Conservation (phyloP, 2,329 filamentous ascomycete species). For the Pseudocercospora ulei region DNA sequence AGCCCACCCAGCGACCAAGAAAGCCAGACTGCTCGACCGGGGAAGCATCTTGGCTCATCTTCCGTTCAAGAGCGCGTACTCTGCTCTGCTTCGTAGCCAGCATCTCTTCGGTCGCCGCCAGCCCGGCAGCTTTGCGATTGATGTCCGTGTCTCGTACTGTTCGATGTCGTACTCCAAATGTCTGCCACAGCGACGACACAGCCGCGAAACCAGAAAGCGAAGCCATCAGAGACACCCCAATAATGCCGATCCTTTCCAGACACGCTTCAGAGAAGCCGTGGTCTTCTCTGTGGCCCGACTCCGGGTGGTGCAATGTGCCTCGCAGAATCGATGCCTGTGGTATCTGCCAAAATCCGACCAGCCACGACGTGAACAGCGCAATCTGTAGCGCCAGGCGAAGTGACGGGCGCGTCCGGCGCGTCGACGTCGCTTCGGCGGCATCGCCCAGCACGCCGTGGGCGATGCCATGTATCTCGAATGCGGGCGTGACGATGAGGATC, state of each 20-base stretch:
- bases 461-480: constrained; percentile 58
- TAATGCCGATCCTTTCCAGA: constrained; percentile 62
- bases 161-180: constrained; percentile 56
- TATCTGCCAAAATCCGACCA: constrained; percentile 61
- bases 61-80: constrained; percentile 59
- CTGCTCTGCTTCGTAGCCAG: constrained; percentile 63
- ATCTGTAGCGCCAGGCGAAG: constrained; percentile 46
- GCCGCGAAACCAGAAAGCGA: constrained; percentile 80
- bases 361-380: constrained; percentile 56
- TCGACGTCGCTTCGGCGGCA: constrained; percentile 56
- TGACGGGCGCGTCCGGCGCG: constrained; percentile 48
- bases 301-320: constrained; percentile 37
- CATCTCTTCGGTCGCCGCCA: constrained; percentile 72
- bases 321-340: constrained; percentile 34
- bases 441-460: constrained; percentile 45
- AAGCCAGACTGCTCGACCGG: constrained; percentile 46
- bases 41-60: constrained; percentile 40
- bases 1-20: constrained; percentile 63
- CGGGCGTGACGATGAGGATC: constrained; percentile 65
- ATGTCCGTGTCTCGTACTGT: constrained; percentile 59
- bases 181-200: constrained; percentile 80
- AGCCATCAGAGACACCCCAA: constrained; percentile 78
- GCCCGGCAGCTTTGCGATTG: constrained; percentile 63
- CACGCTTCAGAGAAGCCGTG: constrained; percentile 48
- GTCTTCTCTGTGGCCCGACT: constrained; percentile 30